Base-by-base conservation (phyloP, 441 rosid species). In the Populus hybrid region DNA sequence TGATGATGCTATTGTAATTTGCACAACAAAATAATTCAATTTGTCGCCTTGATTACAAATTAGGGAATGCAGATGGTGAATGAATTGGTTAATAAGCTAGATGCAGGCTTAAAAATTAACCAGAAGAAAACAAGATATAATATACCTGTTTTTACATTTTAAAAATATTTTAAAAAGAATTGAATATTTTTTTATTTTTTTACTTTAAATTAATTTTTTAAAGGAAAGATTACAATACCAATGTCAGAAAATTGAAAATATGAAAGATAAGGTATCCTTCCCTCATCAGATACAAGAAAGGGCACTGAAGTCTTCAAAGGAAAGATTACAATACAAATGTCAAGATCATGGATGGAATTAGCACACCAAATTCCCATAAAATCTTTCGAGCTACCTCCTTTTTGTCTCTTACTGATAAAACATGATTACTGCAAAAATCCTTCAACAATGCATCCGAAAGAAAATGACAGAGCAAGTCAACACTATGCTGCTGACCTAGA, bases 301-400 rank as follows among this genome's bases (percentile, higher is more conserved):
- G 46, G 11, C 30, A 57, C 40, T n/a, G 24, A 32, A 20, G 67
- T 72, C 66, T 28, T 30, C 57, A 50, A 50, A 18, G 38, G 3
- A 73, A 53, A 57, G 66, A 38, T 68, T 74, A 23, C 42, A 57
- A 20, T 34, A 59, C 23, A 16, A n/a, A 68, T 21, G 10, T 59
- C 74, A 77, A 63, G 38, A 26, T 10, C 30, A 24, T 50, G 20
- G 69, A 34, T 46, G 28, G 59, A 69, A 74, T 66, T n/a, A 70
- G 18, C 65, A 67, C 77, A 40, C 72, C 69, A 71, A 46, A 35
- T 63, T 67, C 74, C 35, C 16, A 21, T 63, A 32, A 35, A 78
- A 20, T 69, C 8, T 50, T 50, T 72, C 38, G 38, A 69, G 21
- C 34, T 20, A 3, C 14, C 23, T 34, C 23, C n/a, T 28, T 10